Percentiles rank a stretch among this genome's conserved stretches.
phyloP scores from a whole-genome alignment of 2,329 filamentous ascomycete species.

The Sodiomyces alkalinus region DNA sequence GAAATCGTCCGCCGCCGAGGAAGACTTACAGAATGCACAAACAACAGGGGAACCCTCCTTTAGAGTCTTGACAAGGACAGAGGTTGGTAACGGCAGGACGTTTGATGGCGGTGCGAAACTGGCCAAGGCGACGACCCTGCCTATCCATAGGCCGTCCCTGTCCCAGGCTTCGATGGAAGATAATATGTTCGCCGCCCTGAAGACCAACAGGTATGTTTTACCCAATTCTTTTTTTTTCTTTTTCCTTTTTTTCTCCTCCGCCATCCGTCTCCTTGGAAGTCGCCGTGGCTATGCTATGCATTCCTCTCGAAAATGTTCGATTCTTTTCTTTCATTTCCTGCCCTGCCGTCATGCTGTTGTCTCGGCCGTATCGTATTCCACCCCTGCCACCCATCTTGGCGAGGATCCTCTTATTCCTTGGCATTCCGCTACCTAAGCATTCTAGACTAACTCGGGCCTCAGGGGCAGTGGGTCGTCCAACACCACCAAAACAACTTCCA shows the following conservation, averaged over 20 bases:
- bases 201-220: constrained; percentile 39
- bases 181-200: constrained; percentile 43
- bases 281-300: constrained; percentile 1
- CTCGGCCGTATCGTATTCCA: constrained; percentile 3
- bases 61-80: constrained; percentile 39
- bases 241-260: constrained; percentile 4
- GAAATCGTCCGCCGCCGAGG: constrained; percentile 40
- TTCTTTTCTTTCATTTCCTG: no score
- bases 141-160: constrained; percentile 18
- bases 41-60: constrained; percentile 35
- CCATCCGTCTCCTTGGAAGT: no score
- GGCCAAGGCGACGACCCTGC: constrained; percentile 18
- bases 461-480: constrained; percentile 47
- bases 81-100: constrained; percentile 27
- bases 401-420: constrained; percentile 3
- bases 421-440: no score
- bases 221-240: constrained; percentile 6
- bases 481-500: constrained; percentile 43
- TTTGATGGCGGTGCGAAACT: constrained; percentile 34
- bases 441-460: constrained; percentile 20
- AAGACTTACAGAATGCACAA: constrained; percentile 36
- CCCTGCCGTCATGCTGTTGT: constrained; percentile 2
- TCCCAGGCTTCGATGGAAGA: constrained; percentile 26
- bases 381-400: constrained; percentile 3
- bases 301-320: no score